phyloP scores from a whole-genome alignment of 2,329 filamentous ascomycete species.

The Dichotomopilus funicola region DNA sequence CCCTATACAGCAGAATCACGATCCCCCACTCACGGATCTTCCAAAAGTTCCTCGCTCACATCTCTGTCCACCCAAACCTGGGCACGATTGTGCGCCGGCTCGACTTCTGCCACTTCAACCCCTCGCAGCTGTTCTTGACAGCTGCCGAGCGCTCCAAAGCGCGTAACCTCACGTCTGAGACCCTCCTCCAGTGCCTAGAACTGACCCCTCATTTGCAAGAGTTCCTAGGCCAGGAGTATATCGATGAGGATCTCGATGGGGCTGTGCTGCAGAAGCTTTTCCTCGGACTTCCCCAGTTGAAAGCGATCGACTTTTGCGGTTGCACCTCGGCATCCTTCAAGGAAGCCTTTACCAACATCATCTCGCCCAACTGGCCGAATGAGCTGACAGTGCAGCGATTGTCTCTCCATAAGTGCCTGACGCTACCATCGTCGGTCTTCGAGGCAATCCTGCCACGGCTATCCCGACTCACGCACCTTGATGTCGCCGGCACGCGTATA shows the following conservation, averaged over 20 bases:
- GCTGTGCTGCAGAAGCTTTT: constrained; percentile 65
- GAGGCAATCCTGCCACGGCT: constrained; percentile 67
- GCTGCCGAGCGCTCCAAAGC: constrained; percentile 68
- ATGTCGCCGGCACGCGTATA: constrained; percentile 71
- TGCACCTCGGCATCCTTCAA: constrained; percentile 65
- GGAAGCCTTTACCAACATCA: constrained; percentile 52
- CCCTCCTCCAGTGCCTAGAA: constrained; percentile 63
- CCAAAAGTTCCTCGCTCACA: constrained; percentile 68
- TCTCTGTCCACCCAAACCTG: constrained; percentile 59
- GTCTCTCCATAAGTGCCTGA: constrained; percentile 73
- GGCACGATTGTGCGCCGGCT: constrained; percentile 71
- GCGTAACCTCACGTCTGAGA: constrained; percentile 68
- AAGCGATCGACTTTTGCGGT: constrained; percentile 70
- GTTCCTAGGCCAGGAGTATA: constrained; percentile 73
- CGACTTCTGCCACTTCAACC: constrained; percentile 83
- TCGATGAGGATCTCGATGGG: constrained; percentile 68
- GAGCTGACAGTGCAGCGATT: constrained; percentile 57
- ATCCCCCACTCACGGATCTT: constrained; percentile 80
- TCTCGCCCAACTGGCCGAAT: constrained; percentile 48
- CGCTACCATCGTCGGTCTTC: constrained; percentile 60
- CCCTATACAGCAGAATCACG: constrained; percentile 72
- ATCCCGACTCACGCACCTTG: constrained; percentile 64
- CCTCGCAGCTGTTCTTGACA: constrained; percentile 67
- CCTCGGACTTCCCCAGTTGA: constrained; percentile 55
- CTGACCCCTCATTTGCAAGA: constrained; percentile 69